Evolutionary conservation across 2,329 filamentous ascomycete species (phyloP).

Genomic region (Diplodia seriata): DNA sequence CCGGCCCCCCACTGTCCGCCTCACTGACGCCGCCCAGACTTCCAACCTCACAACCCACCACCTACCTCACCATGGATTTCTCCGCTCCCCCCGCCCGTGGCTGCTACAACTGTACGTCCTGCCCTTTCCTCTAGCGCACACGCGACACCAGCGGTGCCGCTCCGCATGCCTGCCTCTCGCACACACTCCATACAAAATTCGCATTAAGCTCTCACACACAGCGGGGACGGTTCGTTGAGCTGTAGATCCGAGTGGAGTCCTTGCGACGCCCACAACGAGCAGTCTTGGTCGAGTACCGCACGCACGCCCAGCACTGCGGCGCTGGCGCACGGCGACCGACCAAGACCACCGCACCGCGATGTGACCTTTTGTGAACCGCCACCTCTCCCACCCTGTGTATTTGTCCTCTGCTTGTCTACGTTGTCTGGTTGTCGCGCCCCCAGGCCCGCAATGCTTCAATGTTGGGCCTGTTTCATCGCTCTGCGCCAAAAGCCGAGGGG

Average conservation of each 20-base stretch:
- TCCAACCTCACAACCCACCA: constrained; percentile 17
- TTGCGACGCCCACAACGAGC: constrained; percentile 23
- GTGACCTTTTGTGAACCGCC: constrained; percentile 28
- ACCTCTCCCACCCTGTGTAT: constrained; percentile 18
- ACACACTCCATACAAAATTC: constrained; percentile 31
- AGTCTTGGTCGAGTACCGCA: constrained; percentile 24
- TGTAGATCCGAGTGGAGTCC: constrained; percentile 32
- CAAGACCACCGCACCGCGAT: constrained; percentile 23
- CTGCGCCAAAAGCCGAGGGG: constrained; percentile 34
- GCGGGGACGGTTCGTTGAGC: constrained; percentile 34
- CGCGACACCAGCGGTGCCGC: not conserved
- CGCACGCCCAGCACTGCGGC: constrained; percentile 4
- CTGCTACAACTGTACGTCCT: constrained; percentile 52
- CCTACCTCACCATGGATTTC: constrained; percentile 45
- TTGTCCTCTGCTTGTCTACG: constrained; percentile 10
- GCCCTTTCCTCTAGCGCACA: constrained; percentile 25
- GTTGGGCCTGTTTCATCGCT: not conserved
- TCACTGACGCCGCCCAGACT: constrained; percentile 32
- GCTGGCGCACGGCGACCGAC: constrained; percentile 20
- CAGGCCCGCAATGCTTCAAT: not conserved
- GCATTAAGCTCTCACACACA: constrained; percentile 34
- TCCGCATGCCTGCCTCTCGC: constrained; percentile 7
- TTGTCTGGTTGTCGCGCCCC: constrained; percentile 6
- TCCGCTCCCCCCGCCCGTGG: constrained; percentile 47
- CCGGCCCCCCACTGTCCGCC: not conserved